Evolutionary conservation across 768 basidiomycete species (phyloP), one percentile per base, ranked within the genome.

Genomic region (Hericium alpestre): DNA sequence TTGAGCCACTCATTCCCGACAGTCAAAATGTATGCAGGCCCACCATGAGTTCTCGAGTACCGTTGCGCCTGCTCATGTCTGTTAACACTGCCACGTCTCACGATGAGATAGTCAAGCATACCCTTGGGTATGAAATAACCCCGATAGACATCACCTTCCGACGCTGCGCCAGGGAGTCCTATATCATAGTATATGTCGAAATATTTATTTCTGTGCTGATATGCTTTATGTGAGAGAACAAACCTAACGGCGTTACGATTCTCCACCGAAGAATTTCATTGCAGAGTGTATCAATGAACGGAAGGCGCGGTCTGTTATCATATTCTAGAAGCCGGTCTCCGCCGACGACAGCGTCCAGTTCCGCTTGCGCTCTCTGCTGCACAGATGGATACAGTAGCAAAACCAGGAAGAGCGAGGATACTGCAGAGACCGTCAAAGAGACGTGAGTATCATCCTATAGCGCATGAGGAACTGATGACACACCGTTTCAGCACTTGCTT

Each of bases 381-480:
- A 64, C 64, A 1, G 68, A 64, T 13, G 70, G 69, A 47, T 64
- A 51, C n/a, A 65, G 59, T 2, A 63, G 38, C 58, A 71, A 66
- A 1, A 65, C 61, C 18, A 71, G 52, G 23, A 70, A 39, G 20
- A 51, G 16, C 20, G 27, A 51, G 18, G 25, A 51, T 15, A 51
- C 22, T 25, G 49, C 9, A 16, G 49, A 18, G 13, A 51, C 49
- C 3, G 49, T 51, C 49, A 32, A n/a, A 16, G 23, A n/a, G 15
- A 51, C 7, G 2, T 8, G 22, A 23, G 32, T 16, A 23, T 23
- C 23, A 32, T 9, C 18, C 22, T 20, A 4, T 1, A 51, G 49
- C 22, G 25, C 6, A 20, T 25, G 15, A 1, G 25, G 23, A 32
- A 16, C 8, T 23, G 49, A 25, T 0, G 16, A 46, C 49, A 16